Percentiles rank a stretch among this genome's conserved stretches.
Conservation (phyloP, 257 asterid species). For the Nyctanthes arbortristis region DNA sequence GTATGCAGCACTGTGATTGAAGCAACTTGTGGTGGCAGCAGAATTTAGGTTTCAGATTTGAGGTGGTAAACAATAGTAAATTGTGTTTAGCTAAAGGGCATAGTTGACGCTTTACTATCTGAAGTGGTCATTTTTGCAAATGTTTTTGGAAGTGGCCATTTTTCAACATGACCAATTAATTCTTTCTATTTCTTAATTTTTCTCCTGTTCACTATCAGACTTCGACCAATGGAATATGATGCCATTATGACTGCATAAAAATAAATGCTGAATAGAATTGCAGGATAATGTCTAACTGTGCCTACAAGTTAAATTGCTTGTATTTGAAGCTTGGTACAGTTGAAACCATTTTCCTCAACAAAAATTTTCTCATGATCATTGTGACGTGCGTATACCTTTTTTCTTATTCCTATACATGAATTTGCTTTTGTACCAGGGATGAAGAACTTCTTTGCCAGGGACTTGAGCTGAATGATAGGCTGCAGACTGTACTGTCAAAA, state of each 20-base stretch:
- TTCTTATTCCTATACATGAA: background rate
- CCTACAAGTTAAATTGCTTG: background rate
- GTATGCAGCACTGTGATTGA: too few species aligned
- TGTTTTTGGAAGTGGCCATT: too few species aligned
- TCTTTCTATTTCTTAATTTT: background rate
- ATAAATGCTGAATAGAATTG: background rate
- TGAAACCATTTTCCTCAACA: background rate
- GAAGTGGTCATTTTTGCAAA: too few species aligned
- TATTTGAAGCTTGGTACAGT: background rate
- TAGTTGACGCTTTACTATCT: too few species aligned
- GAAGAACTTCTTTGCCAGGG: slow-evolving; percentile 89
- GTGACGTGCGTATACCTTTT: background rate
- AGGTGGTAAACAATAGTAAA: too few species aligned
- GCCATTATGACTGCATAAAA: background rate
- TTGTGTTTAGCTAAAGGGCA: too few species aligned
- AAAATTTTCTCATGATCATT: background rate
- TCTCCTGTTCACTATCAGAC: background rate
- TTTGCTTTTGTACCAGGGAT: slow-evolving; percentile 44
- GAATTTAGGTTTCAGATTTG: too few species aligned
- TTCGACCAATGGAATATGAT: background rate
- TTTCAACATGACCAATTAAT: too few species aligned
- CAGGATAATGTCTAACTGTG: background rate
- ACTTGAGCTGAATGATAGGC: slow-evolving; percentile 77
- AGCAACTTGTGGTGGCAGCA: too few species aligned
- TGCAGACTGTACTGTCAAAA: slow-evolving; percentile 68